Base-by-base conservation (phyloP, 176 grass and related monocot species). In the Tillandsia leiboldiana region DNA sequence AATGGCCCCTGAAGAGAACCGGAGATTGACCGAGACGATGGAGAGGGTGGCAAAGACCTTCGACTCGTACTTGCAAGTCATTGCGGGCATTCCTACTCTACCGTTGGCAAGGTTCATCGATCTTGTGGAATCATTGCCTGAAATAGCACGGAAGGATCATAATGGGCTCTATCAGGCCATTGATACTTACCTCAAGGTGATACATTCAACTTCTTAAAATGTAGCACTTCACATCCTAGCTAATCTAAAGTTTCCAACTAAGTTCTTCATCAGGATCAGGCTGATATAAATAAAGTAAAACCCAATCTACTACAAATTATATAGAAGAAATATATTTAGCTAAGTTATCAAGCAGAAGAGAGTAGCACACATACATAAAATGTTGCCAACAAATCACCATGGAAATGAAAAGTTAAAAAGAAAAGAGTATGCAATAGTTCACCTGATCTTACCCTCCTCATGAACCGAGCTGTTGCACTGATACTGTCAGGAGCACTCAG, bases 101-200 rank as follows among this genome's bases (percentile, higher is more conserved):
- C 79, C 86, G 0, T 79, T 97, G 9, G 83, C 76, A 18, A 97
- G 76, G 71, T 97, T 97, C 71, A 51, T 81, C 49, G 82, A 92
- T 50, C 82, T 97, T 15, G 82, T 72, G 23, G 84, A 90, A 56
- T 72, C 83, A 57, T 77, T 97, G 57, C 93, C 93, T 27, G 89
- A 87, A 17, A 81, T 92, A 18, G 83, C 86, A 61, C 79, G 93
- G 12, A 70, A 58, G 17, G 51, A 90, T 50, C 93, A 97, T 52
- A 82, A 87, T 54, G 82, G 81, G 12, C 79, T 97, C 61, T 97
- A 97, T 74, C 26, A 76, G 70, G 93, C 93, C 50, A 90, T 97
- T 66, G 86, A 97, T 75, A 52, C 84, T 42, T 97, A 92, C 22
- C 84, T 97, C 68, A 90, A 83, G 82, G 93, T 86, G 65, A 80